Percentiles rank a stretch among this genome's conserved stretches.
Evolutionary conservation across 768 basidiomycete genomes (phyloP).

Genomic region (Boletus barrowsii): DNA sequence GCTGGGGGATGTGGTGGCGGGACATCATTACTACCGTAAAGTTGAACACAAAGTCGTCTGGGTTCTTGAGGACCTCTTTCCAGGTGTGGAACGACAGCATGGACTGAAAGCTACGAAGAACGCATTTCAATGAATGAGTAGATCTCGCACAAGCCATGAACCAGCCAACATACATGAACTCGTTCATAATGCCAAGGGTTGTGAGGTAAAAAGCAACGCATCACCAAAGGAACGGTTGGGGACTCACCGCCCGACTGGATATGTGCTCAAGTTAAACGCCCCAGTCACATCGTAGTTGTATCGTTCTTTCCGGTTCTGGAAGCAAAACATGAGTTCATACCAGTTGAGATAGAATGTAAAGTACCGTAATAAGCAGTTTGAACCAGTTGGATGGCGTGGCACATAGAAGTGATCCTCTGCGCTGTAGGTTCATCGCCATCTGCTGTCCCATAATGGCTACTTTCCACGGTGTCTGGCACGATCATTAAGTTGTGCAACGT

Average conservation of each 20-base stretch:
- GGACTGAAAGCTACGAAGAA: conserved; percentile 49
- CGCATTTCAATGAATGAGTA: background rate
- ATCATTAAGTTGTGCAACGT: too few relatives aligned
- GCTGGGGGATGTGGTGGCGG: conserved; percentile 57
- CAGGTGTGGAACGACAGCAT: conserved; percentile 63
- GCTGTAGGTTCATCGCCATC: too few relatives aligned
- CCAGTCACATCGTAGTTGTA: conserved; percentile 53
- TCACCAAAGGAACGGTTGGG: background rate
- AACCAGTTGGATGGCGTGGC: conserved; percentile 55
- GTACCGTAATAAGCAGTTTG: conserved; percentile 42
- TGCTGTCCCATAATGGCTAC: too few relatives aligned
- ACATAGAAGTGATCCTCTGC: conserved; percentile 28
- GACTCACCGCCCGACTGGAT: conserved; percentile 44
- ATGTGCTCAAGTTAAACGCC: conserved; percentile 55
- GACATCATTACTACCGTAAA: conserved; percentile 50
- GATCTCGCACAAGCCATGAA: background rate
- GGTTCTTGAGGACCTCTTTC: conserved; percentile 45
- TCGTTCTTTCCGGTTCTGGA: conserved; percentile 37
- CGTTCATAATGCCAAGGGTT: conserved; percentile 31
- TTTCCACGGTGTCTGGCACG: too few relatives aligned
- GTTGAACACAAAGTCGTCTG: conserved; percentile 55
- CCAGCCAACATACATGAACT: conserved; percentile 46
- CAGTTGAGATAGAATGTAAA: conserved; percentile 52
- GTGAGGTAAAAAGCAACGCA: background rate
- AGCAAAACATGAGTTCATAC: conserved; percentile 24